Base-by-base conservation (phyloP, 2,329 filamentous ascomycete genomes). In the Cytospora leucostoma region DNA sequence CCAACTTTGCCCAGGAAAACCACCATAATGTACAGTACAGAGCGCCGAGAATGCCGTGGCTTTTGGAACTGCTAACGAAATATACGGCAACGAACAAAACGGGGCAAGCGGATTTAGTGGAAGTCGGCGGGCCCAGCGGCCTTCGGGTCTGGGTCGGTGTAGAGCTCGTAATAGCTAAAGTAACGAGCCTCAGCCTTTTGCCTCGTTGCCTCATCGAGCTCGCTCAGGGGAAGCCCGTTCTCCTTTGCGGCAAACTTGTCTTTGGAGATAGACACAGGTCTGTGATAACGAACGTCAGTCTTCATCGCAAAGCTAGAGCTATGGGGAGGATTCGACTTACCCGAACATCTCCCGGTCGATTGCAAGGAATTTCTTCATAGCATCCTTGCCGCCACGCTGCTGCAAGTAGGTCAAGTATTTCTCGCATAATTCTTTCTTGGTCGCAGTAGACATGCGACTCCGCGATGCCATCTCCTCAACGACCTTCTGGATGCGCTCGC, bases 271-370 rank as follows among this genome's bases (percentile, higher is more conserved):
- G 82, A 84, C 1, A 74, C 64, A 27, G 82, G 82, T 10, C 82
- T 84, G 49, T 21, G 51, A 37, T 11, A 38, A 44, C 17, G 50
- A 35, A 67, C 19, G 62, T 67, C 60, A 67, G 64, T 57, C 49
- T 51, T 21, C 54, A 38, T 12, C 54, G 27, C 19, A 32, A 34
- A 10, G 2, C 15, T 15, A 11, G 13, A 3, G 19, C 4, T 21
- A 38, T 27, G 12, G 4, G 33, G 17, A 33, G 7, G 7, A 40
- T 27, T 11, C 37, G 35, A 63, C 86, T 76, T 79, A 88, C 87
- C 95, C 95, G 74, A 96, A 95, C 65, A 97, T 85, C 74, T 96
- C 91, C 51, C 88, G 85, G 73, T 99, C 94, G 40, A 98, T 80
- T 64, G 83, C 79, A 72, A 97, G 82, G 74, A 93, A 97, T 70